phyloP scores from a whole-genome alignment of 2,329 filamentous ascomycete genomes.

The Basipetospora chlamydospora region DNA sequence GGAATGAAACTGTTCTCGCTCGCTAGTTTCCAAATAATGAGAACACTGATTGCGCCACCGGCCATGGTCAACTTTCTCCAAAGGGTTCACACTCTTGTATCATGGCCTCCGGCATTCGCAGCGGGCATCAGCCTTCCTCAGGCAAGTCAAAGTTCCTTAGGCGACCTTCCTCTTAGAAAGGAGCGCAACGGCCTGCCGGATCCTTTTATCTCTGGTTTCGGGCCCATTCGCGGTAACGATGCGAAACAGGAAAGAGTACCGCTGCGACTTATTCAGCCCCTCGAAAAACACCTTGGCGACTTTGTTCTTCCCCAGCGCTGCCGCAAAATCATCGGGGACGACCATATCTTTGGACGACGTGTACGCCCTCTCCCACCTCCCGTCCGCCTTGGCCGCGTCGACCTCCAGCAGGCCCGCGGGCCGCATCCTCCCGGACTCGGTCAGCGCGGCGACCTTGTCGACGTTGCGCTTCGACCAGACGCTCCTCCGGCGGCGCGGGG shows the following conservation, averaged over 20 bases:
- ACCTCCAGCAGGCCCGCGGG: conserved; percentile 32
- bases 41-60: too few species aligned
- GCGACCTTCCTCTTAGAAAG: too few species aligned
- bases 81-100: too few species aligned
- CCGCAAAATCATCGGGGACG: conserved; percentile 1
- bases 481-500: conserved; percentile 38
- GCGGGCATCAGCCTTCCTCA: too few species aligned
- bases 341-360: not conserved
- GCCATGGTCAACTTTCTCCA: too few species aligned
- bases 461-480: conserved; percentile 48
- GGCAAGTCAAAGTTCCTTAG: too few species aligned
- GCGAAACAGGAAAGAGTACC: conserved; percentile 30
- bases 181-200: conserved; percentile 25
- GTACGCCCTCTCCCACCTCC: conserved; percentile 22
- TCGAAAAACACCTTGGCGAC: conserved; percentile 25
- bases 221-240: conserved; percentile 25
- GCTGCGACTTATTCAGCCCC: conserved; percentile 25
- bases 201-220: conserved; percentile 21
- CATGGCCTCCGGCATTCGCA: too few species aligned
- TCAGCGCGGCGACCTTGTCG: conserved; percentile 29
- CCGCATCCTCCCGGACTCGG: conserved; percentile 31
- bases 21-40: too few species aligned
- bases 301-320: conserved; percentile 21
- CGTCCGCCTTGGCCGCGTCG: conserved; percentile 39
- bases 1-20: too few species aligned